These are phyloP conservation scores for Tuctoria greenei DNA, from an alignment of 176 grass and related monocot genomes.

Conservation along the genomic window DNA sequence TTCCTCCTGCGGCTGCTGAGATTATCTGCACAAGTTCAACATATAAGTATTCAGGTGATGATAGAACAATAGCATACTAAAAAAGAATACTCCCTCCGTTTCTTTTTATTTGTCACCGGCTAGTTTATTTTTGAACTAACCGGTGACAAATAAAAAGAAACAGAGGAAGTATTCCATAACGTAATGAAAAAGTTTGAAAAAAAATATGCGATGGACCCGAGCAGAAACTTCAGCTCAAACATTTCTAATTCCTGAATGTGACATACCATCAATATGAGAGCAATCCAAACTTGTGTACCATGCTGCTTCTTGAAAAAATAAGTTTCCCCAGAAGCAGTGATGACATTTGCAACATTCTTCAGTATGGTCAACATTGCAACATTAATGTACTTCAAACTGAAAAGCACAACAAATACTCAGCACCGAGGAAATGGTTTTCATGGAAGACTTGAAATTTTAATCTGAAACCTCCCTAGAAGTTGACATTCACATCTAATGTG, in stretches of 20 bases:
- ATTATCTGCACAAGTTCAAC: constrained; percentile 84
- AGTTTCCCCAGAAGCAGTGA: constrained; percentile 91
- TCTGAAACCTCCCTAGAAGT: constrained; percentile 5
- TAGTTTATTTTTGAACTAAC: too few species aligned
- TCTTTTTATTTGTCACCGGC: too few species aligned
- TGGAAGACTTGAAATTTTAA: constrained; percentile 12
- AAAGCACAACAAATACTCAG: constrained; percentile 38
- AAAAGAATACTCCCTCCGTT: too few species aligned
- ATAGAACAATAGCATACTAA: constrained; percentile 6
- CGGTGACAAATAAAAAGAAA: too few species aligned
- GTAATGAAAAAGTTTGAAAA: too few species aligned
- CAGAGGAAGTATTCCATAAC: not conserved
- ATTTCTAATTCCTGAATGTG: constrained; percentile 22
- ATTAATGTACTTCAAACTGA: constrained; percentile 96
- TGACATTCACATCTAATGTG: constrained; percentile 6
- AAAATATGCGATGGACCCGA: not conserved
- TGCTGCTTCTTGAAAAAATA: constrained; percentile 91
- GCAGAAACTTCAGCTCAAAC: not conserved
- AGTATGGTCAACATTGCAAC: constrained; percentile 96
- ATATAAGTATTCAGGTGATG: constrained; percentile 7
- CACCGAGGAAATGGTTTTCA: not conserved
- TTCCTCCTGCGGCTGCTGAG: constrained; percentile 83
- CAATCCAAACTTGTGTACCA: constrained; percentile 81
- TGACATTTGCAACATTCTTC: constrained; percentile 93
- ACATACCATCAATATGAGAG: constrained; percentile 85